Conservation (phyloP, 2,329 filamentous ascomycete genomes). For the Cadophora sp. region DNA sequence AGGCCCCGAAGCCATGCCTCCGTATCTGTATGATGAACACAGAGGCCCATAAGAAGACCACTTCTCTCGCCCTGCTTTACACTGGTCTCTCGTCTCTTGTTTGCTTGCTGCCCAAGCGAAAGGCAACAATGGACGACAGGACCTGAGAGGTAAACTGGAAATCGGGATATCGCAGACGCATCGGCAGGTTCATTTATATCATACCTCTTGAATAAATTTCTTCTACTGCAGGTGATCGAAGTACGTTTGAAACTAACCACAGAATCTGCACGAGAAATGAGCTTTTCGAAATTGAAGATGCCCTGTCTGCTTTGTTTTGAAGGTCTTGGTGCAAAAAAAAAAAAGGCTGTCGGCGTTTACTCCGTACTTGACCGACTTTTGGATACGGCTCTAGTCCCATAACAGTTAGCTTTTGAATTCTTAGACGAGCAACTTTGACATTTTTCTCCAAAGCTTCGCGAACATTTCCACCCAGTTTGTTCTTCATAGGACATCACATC, state of each 20-base stretch:
- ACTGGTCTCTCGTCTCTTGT: not conserved
- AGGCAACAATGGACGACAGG: not conserved
- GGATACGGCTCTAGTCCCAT: constrained; percentile 6
- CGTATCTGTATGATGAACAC: constrained; percentile 18
- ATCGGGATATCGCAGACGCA: not conserved
- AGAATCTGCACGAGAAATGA: not conserved
- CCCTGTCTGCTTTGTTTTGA: not conserved
- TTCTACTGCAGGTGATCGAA: not conserved
- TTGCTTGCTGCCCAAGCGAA: constrained; percentile 13
- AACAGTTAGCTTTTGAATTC: not conserved
- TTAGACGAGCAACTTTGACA: constrained; percentile 17
- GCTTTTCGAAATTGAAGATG: not conserved
- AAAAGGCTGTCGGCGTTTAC: not conserved
- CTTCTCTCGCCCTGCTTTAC: not conserved
- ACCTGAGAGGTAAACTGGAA: not conserved
- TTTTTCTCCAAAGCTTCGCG: constrained; percentile 2
- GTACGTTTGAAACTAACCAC: not conserved
- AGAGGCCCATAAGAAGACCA: constrained; percentile 9
- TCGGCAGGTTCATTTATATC: not conserved
- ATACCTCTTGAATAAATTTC: not conserved
- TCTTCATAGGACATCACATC: constrained; percentile 4
- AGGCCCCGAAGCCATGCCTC: not conserved
- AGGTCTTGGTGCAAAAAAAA: not conserved
- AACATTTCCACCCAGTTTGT: constrained; percentile 17
- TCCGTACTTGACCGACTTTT: constrained; percentile 29